These are phyloP conservation scores for Porodaedalea pini DNA, from an alignment of 1,284 basidiomycete genomes.

Conservation along the genomic window DNA sequence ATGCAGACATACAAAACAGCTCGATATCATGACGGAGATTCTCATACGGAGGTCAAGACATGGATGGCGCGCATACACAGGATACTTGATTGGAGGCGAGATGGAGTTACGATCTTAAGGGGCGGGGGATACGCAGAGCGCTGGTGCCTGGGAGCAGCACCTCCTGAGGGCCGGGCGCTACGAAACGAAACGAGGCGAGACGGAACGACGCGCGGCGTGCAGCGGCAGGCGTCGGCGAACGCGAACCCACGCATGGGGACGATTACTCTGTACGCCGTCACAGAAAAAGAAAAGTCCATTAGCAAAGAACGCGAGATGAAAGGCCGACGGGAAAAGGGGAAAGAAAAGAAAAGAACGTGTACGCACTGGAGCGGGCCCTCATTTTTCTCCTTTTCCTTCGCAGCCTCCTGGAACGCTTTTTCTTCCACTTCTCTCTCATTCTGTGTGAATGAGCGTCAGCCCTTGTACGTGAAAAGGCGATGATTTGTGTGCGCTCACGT, in stretches of 20 bases:
- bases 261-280: background rate
- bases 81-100: no score
- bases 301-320: background rate
- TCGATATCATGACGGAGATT: no score
- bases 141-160: background rate
- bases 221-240: background rate
- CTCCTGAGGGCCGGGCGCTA: background rate
- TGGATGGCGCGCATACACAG: no score
- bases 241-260: background rate
- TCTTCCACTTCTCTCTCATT: conserved; percentile 93
- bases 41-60: no score
- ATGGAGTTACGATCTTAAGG: no score
- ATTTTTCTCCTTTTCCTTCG: conserved; percentile 88
- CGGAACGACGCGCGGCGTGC: background rate
- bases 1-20: no score
- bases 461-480: background rate
- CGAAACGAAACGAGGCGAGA: background rate
- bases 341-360: no score
- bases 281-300: background rate
- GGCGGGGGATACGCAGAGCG: no score
- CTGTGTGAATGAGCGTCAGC: conserved; percentile 31
- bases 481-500: conserved; percentile 31
- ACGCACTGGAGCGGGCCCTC: conserved; percentile 85
- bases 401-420: conserved; percentile 84
- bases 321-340: background rate